These are phyloP conservation scores for Flaveria robusta DNA, from an alignment of 129 eudicot genomes.

Conservation along the genomic window DNA sequence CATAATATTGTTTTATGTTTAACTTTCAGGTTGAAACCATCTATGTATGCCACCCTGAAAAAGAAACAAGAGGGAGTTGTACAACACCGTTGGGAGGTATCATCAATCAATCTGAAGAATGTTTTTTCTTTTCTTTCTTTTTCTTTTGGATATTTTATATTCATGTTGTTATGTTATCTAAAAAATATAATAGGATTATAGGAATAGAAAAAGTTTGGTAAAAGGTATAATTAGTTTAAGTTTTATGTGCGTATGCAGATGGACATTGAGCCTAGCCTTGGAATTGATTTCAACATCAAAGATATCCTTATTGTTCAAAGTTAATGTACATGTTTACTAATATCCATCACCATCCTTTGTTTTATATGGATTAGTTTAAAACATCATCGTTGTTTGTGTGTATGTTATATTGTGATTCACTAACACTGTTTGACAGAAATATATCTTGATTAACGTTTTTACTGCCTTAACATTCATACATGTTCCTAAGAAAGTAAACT, in stretches of 20 bases:
- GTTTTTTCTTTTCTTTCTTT: not conserved
- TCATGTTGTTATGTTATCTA: constrained; percentile 1
- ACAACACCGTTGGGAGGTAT: constrained; percentile 67
- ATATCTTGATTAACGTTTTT: constrained; percentile 2
- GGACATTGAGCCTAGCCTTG: constrained; percentile 80
- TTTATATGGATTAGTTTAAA: not conserved
- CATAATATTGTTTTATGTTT: not conserved
- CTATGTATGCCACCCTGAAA: constrained; percentile 44
- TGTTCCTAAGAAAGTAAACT: constrained; percentile 75
- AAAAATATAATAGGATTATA: not conserved
- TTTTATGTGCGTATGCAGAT: constrained; percentile 49
- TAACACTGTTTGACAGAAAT: not conserved
- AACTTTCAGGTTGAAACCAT: constrained; percentile 61
- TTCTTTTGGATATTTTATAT: constrained; percentile 12
- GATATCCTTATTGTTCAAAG: constrained; percentile 58
- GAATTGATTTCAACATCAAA: constrained; percentile 68
- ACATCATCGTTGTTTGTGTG: not conserved
- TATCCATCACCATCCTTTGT: not conserved
- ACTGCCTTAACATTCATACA: constrained; percentile 70
- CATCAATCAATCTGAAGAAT: constrained; percentile 12
- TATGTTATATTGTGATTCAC: not conserved
- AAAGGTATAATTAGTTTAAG: not conserved
- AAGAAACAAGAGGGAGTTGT: constrained; percentile 63
- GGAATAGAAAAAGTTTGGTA: not conserved
- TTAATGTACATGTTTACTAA: not conserved